Conservation (phyloP, 805 yeast species). For the Zygoascus bituminiphila region DNA sequence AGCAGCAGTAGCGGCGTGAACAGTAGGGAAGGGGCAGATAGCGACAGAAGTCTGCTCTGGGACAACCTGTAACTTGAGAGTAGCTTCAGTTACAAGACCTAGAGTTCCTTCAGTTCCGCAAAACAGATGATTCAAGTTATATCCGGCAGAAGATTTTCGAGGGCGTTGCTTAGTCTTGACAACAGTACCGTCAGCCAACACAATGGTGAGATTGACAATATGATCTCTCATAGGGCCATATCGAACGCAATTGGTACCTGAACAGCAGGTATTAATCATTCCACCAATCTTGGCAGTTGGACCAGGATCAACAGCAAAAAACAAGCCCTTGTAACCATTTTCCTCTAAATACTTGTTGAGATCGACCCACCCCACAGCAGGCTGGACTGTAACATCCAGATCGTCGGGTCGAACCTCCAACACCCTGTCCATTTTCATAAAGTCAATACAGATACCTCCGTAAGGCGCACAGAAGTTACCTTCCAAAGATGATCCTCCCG, state of each 20-base stretch:
- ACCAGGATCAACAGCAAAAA: constrained; percentile 74
- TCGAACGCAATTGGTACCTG: constrained; percentile 71
- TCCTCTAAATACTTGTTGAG: constrained; percentile 44
- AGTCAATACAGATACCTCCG: constrained; percentile 52
- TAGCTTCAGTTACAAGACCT: constrained; percentile 72
- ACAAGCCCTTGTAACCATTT: constrained; percentile 31
- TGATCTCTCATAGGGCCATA: constrained; percentile 79
- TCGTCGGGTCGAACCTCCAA: constrained; percentile 52
- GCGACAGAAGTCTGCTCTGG: constrained; percentile 62
- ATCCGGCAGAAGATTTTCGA: constrained; percentile 71
- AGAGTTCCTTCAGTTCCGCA: constrained; percentile 75
- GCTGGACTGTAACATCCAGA: constrained; percentile 65
- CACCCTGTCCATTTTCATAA: constrained; percentile 51
- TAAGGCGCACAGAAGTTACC: constrained; percentile 74
- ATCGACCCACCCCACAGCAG: constrained; percentile 76
- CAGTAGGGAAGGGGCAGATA: constrained; percentile 56
- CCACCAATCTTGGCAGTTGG: constrained; percentile 80
- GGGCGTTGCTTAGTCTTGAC: constrained; percentile 69
- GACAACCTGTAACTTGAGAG: constrained; percentile 56
- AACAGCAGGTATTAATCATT: constrained; percentile 67
- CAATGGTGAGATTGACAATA: constrained; percentile 60
- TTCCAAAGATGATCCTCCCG: constrained; percentile 75
- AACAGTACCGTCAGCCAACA: constrained; percentile 71
- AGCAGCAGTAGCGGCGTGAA: constrained; percentile 63
- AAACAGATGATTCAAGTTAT: constrained; percentile 66